Evolutionary conservation across 164 flowering plant species (phyloP).

Genomic region (Euptelea pleiosperma): DNA sequence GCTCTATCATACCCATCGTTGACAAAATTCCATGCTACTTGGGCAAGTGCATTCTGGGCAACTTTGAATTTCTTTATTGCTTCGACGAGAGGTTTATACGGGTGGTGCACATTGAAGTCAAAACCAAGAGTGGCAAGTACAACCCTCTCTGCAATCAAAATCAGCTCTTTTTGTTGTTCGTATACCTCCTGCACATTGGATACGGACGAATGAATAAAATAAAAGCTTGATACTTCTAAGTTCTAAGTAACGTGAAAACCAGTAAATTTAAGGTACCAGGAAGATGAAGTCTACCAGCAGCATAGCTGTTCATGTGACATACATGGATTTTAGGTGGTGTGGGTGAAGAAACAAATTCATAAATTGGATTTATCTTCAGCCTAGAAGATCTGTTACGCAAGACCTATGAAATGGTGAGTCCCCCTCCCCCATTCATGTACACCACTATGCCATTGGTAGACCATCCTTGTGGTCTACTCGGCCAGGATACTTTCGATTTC

Average conservation of each 20-base stretch:
- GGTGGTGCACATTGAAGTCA: slow-evolving; percentile 79
- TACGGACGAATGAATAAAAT: neutral
- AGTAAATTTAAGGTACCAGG: neutral
- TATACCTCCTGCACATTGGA: slow-evolving; percentile 62
- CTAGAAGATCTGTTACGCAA: neutral
- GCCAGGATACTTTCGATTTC: neutral
- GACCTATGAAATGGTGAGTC: neutral
- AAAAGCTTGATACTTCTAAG: neutral
- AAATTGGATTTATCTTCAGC: neutral
- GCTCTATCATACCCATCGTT: slow-evolving; percentile 70
- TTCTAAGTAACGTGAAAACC: neutral
- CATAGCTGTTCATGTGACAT: neutral
- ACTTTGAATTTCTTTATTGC: slow-evolving; percentile 84
- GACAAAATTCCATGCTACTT: slow-evolving; percentile 90
- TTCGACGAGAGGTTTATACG: slow-evolving; percentile 81
- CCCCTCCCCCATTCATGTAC: neutral
- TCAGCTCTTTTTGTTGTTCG: slow-evolving; percentile 72
- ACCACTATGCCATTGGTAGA: neutral
- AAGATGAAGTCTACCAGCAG: neutral
- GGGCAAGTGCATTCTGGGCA: slow-evolving; percentile 78
- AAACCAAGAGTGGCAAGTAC: slow-evolving; percentile 82
- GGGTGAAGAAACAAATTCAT: neutral
- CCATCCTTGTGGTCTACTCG: neutral
- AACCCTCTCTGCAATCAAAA: slow-evolving; percentile 72
- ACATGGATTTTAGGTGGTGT: neutral